phyloP scores from a whole-genome alignment of 768 basidiomycete species.

The Mycena chlorophos region DNA sequence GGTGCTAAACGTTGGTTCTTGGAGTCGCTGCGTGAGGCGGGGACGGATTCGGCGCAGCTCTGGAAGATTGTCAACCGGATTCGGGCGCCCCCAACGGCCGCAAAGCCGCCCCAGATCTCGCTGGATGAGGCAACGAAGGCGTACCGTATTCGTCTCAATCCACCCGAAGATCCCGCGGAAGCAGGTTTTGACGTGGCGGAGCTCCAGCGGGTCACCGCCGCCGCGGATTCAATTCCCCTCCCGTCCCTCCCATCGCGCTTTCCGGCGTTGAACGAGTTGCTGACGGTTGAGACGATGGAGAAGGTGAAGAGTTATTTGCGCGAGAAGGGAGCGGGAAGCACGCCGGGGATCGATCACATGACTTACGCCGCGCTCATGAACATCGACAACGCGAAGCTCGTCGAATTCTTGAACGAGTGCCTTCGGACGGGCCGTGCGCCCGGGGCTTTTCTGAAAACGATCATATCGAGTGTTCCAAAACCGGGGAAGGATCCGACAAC shows the following conservation, averaged over 20 bases:
- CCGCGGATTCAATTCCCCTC: neutral
- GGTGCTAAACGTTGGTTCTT: conserved; percentile 1
- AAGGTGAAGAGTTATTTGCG: neutral
- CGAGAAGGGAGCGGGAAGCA: neutral
- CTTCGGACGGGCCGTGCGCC: neutral
- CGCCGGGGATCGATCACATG: neutral
- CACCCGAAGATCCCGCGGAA: neutral
- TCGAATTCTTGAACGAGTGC: neutral
- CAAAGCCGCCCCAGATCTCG: neutral
- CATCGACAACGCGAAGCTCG: neutral
- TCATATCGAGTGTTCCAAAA: conserved; percentile 9
- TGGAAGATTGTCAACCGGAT: neutral
- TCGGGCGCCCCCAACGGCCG: neutral
- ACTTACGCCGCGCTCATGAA: neutral
- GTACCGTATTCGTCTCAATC: conserved; percentile 1
- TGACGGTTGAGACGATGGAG: neutral
- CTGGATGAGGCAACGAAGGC: neutral
- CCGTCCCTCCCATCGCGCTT: neutral
- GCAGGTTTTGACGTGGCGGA: conserved; percentile 2
- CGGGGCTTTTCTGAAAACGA: neutral
- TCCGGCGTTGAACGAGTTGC: neutral
- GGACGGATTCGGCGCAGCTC: neutral
- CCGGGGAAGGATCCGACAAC: conserved; percentile 13
- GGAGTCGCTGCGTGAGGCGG: neutral
- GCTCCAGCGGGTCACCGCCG: neutral